Base-by-base conservation (phyloP, 495 filamentous ascomycete species). In the Sordaria brevicollis region DNA sequence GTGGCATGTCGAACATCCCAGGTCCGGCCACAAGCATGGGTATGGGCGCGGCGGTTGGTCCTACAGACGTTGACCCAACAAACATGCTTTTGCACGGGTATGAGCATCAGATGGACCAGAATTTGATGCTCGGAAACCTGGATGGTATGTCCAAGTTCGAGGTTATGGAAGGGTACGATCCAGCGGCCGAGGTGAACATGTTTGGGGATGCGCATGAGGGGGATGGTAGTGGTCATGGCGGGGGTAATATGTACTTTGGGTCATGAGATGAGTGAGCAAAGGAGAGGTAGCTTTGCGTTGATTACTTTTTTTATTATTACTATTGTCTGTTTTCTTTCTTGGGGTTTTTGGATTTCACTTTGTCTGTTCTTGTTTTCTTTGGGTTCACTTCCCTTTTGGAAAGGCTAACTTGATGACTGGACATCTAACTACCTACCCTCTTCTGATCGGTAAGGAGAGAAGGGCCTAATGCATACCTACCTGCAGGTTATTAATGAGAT, bases 51-150 rank as follows among this genome's bases (percentile, higher is more conserved):
- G 71, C 76, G 8, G 71, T 71, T 13, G 72, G 84, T 57, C 21
- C 49, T 25, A 31, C 49, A 11, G 76, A 78, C 29, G 84, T 80
- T 49, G 81, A 79, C 57, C 70, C 71, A 68, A 75, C 75, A 21
- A 78, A 72, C 72, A 83, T 78, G 81, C 83, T 84, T 71, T 81
- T 76, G 34, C 75, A 76, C 35, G 78, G 77, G 37, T 81, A 78
- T 34, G 83, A 85, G 29, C 37, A 43, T 15, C 65, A 35, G 35
- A 34, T 43, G 65, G 21, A 69, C 41, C 70, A 69, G 49, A 54
- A 65, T 21, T 3, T 71, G 70, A 71, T 65, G 67, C 35, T 69
- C 5, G 67, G 72, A 33, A 69, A 71, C 35, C 69, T 69, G 62
- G 70, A 67, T 19, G 62, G 35, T 62, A 35, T 19, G 19, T 15